Conservation (phyloP, 768 basidiomycete genomes). For the Paxillus ammoniavirescens region DNA sequence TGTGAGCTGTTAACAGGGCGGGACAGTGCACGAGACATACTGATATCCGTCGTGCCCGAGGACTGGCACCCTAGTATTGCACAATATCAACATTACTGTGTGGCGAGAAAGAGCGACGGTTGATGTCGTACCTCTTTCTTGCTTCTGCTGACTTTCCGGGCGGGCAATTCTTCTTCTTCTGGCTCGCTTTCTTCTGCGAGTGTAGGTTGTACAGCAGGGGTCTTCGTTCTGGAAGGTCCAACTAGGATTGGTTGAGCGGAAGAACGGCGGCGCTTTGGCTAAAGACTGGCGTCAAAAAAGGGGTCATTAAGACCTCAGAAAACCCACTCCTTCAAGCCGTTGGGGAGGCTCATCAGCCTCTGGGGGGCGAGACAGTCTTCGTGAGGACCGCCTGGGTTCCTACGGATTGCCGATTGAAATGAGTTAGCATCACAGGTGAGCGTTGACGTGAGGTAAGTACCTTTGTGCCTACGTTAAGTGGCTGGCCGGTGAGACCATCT, state of each 20-base stretch:
- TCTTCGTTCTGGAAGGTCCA: constrained; percentile 39
- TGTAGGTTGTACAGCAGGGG: constrained; percentile 39
- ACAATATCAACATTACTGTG: neutral
- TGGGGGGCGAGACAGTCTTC: constrained; percentile 61
- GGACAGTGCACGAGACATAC: constrained; percentile 34
- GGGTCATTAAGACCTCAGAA: neutral
- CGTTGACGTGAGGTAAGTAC: constrained; percentile 26
- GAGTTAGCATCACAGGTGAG: constrained; percentile 9
- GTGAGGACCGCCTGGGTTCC: constrained; percentile 53
- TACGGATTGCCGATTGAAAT: constrained; percentile 7
- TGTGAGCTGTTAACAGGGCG: constrained; percentile 1
- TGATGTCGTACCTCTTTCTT: constrained; percentile 53
- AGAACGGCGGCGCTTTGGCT: constrained; percentile 81
- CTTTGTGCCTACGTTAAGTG: constrained; percentile 48
- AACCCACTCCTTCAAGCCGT: constrained; percentile 57
- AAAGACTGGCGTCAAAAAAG: constrained; percentile 13
- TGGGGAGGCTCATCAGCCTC: constrained; percentile 40
- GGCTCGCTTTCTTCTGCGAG: constrained; percentile 76
- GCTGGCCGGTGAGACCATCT: constrained; percentile 80
- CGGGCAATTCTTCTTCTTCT: constrained; percentile 59
- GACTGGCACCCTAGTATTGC: constrained; percentile 48
- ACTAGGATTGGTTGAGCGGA: constrained; percentile 74
- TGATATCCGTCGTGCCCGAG: constrained; percentile 56
- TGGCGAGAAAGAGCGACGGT: neutral
- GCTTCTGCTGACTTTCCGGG: constrained; percentile 58